phyloP scores from a whole-genome alignment of 306 rosid genomes.

The Rosa lucieae region DNA sequence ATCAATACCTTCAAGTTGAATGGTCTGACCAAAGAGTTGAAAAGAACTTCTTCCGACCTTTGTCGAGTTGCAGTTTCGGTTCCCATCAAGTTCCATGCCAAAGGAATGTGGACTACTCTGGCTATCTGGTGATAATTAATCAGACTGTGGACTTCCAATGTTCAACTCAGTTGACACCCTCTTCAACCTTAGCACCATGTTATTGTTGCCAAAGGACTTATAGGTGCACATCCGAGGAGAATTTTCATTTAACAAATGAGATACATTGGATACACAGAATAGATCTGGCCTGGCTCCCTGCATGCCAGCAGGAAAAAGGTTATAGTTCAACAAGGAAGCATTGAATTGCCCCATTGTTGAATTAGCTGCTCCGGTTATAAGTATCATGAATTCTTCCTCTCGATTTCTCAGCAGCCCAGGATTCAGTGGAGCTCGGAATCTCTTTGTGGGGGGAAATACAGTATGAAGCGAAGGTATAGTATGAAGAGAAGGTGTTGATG shows the following conservation, averaged over 20 bases:
- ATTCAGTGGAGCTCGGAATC: conserved; percentile 34
- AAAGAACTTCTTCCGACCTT: conserved; percentile 43
- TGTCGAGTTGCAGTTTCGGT: conserved; percentile 33
- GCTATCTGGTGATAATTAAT: conserved; percentile 55
- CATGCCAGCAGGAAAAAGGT: conserved; percentile 82
- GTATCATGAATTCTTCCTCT: conserved; percentile 40
- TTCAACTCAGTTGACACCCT: conserved; percentile 52
- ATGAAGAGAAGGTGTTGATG: conserved; percentile 38
- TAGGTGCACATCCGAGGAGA: conserved; percentile 25
- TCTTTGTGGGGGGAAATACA: conserved; percentile 44
- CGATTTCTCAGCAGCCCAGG: conserved; percentile 32
- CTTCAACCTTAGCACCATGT: conserved; percentile 29
- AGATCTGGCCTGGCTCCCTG: conserved; percentile 99
- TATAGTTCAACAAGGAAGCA: conserved; percentile 47
- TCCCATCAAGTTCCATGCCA: conserved; percentile 44
- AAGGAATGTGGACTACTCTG: conserved; percentile 53
- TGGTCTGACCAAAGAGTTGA: conserved; percentile 67
- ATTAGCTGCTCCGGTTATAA: conserved; percentile 34
- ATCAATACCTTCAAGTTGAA: conserved; percentile 39
- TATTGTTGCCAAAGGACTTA: conserved; percentile 39
- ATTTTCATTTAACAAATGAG: conserved; percentile 34
- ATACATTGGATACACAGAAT: conserved; percentile 35
- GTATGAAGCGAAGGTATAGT: neutral
- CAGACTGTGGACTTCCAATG: conserved; percentile 58
- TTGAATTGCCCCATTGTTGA: conserved; percentile 46